Conservation (phyloP, 108 stramenopile genomes). For the Schizochytrium sp. region DNA sequence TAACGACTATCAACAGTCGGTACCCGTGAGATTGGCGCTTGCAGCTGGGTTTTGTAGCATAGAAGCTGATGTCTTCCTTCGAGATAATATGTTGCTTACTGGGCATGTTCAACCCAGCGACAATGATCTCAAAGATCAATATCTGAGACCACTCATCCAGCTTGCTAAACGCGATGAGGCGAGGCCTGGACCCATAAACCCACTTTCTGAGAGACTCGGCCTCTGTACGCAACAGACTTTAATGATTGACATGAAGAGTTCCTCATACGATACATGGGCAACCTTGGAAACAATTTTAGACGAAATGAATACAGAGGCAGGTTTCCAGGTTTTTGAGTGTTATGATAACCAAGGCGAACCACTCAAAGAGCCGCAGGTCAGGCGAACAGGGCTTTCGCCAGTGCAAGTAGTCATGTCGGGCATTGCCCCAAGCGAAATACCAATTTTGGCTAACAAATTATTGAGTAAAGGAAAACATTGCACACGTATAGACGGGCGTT, state of each 20-base stretch:
- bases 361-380: not conserved
- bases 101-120: conserved; percentile 13
- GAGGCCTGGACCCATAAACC: conserved; percentile 29
- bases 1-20: conserved; percentile 45
- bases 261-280: conserved; percentile 14
- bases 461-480: not conserved
- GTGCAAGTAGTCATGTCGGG: conserved; percentile 48
- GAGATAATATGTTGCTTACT: not conserved
- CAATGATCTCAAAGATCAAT: not conserved
- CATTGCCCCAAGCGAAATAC: not conserved
- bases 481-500: conserved; percentile 18
- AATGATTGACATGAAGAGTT: conserved; percentile 35
- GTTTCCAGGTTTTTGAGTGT: conserved; percentile 55
- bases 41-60: conserved; percentile 54
- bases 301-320: not conserved
- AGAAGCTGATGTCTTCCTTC: conserved; percentile 46
- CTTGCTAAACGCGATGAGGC: not conserved
- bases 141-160: not conserved
- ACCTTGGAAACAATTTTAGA: not conserved
- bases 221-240: conserved; percentile 35
- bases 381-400: not conserved
- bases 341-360: not conserved
- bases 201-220: not conserved
- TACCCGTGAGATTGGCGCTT: conserved; percentile 49
- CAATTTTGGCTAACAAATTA: not conserved